Percentiles rank a stretch among this genome's conserved stretches.
Evolutionary conservation across 371 early-diverging fungal species (phyloP).

Genomic region (Mortierella sp.): DNA sequence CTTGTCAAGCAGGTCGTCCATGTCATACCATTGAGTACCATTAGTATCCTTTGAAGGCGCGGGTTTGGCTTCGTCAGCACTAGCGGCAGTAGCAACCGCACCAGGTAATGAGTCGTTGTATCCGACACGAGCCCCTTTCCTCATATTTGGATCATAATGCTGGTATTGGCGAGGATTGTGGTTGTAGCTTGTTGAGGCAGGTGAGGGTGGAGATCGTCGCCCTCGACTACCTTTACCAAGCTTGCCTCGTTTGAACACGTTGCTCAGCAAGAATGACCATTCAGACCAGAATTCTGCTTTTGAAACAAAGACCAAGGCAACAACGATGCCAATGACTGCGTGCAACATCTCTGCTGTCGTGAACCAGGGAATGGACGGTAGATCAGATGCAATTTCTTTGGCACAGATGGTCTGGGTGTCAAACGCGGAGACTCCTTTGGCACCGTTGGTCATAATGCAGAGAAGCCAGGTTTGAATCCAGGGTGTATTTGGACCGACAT

Average conservation of each 20-base stretch:
- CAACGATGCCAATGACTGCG: constrained; percentile 33
- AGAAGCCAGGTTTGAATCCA: constrained; percentile 34
- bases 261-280: constrained; percentile 22
- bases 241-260: constrained; percentile 31
- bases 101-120: constrained; percentile 20
- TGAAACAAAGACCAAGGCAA: constrained; percentile 34
- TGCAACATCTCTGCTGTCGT: constrained; percentile 36
- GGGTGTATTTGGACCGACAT: constrained; percentile 1
- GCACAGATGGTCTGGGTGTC: constrained; percentile 34
- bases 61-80: neutral
- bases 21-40: constrained; percentile 35
- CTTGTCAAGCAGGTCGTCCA: constrained; percentile 51
- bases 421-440: constrained; percentile 10
- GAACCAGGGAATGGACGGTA: constrained; percentile 49
- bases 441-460: constrained; percentile 5
- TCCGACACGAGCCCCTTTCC: constrained; percentile 22
- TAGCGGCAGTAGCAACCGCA: neutral
- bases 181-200: neutral
- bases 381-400: neutral
- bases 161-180: constrained; percentile 4
- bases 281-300: constrained; percentile 52
- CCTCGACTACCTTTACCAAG: constrained; percentile 12
- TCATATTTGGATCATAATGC: constrained; percentile 8
- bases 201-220: constrained; percentile 4
- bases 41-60: neutral